A percentile compares a stretch with the other conserved stretches of the same genome.
phyloP scores from a whole-genome alignment of 2,329 filamentous ascomycete species.

The Intubia oerlemansii region DNA sequence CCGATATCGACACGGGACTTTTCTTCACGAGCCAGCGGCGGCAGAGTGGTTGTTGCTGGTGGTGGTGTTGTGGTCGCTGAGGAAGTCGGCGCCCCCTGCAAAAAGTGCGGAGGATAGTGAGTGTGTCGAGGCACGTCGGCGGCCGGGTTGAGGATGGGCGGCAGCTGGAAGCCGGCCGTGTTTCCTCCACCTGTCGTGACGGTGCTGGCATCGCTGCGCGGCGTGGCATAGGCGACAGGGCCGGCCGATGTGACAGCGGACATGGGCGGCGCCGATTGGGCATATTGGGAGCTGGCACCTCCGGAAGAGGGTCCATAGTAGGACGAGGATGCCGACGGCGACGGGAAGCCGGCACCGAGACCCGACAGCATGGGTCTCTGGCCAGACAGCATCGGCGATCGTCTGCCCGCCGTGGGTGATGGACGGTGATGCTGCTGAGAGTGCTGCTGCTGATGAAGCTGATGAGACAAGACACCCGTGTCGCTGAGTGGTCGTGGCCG shows the following conservation, averaged over 20 bases:
- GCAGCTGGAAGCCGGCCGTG: conserved; percentile 19
- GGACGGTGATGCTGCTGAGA: too few relatives aligned
- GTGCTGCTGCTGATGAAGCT: too few relatives aligned
- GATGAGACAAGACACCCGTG: conserved; percentile 9
- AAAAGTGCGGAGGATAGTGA: background rate
- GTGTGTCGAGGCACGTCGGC: background rate
- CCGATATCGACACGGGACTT: conserved; percentile 37
- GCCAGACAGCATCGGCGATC: conserved; percentile 14
- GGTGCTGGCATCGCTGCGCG: conserved; percentile 24
- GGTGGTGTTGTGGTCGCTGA: background rate
- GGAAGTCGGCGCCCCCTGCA: background rate
- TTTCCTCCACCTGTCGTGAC: background rate
- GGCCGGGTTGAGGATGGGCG: conserved; percentile 21
- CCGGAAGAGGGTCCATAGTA: too few relatives aligned
- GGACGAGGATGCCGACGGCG: conserved; percentile 16
- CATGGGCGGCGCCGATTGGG: too few relatives aligned
- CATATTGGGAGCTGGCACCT: too few relatives aligned
- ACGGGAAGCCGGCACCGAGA: conserved; percentile 21
- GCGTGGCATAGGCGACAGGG: too few relatives aligned
- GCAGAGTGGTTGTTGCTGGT: conserved; percentile 5
- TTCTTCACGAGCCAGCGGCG: conserved; percentile 19
- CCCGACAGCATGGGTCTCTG: conserved; percentile 22
- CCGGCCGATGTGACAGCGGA: too few relatives aligned
- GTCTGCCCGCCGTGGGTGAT: conserved; percentile 1
- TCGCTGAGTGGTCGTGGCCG: conserved; percentile 18